Evolutionary conservation across 306 rosid species (phyloP), one percentile per base, ranked within the genome.

Genomic region (Sindora glabra): DNA sequence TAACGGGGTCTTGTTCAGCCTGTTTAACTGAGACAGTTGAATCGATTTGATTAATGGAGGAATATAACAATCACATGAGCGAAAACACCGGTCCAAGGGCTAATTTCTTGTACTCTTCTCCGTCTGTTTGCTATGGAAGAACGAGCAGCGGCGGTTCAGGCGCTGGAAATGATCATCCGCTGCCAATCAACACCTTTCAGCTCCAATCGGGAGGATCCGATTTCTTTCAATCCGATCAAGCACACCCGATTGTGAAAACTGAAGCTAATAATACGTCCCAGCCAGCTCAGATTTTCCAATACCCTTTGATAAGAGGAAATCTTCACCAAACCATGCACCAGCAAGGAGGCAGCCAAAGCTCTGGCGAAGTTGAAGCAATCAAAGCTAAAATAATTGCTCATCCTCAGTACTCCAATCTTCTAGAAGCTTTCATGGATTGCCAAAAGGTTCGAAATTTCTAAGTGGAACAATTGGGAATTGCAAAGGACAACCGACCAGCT

Each of bases 361-460:
- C 82, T 10, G 56, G 19, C 2, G 94, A 92, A 57, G 77, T 77
- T n/a, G 95, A 94, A 62, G 83, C 78, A 26, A 84, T 94, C 9
- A 89, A 94, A 70, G 95, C 94, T 2, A 89, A 89, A 84, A 94
- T 94, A 79, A 60, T 86, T 40, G 89, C 90, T 57, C 99, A 94
- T 48, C 99, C 97, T 66, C 97, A 86, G 44, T 94, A 89, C 70
- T 82, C 95, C 14, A 89, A 70, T 69, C 89, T 94, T 62, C 54
- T 94, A 36, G 81, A 86, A 57, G 99, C 99, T 67, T 94, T 81
- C 82, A 89, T 94, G 84, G 95, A 94, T 79, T 94, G 97, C 75
- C 96, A 94, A 62, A 94, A 85, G 95, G 99, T 94, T 34, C 1
- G 0, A 19, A 51, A 13, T 39, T 36, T 17, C 10, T 24, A n/a